Evolutionary conservation across 176 grass and related monocot genomes (phyloP), one percentile per base, ranked within the genome.

Genomic region (Themeda triandra): DNA sequence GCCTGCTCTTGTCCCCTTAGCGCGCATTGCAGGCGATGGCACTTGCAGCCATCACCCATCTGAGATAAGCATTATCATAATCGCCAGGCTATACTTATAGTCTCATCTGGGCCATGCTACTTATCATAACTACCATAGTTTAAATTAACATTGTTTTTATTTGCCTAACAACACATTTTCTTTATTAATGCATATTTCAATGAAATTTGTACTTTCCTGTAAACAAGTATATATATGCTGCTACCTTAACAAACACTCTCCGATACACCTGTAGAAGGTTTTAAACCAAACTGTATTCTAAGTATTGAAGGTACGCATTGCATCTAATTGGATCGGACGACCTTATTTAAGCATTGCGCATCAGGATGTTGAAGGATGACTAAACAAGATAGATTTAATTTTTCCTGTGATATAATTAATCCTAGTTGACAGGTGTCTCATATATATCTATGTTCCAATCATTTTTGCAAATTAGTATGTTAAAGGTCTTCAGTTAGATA

Each of bases 61-160:
- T 18, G 51, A 59, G 49, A 59, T 76, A 37, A 76, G 23, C 32
- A 13, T 76, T 77, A 77, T 77, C 74, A 59, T 13, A 59, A 59
- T 59, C 13, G 6, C 6, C 1, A 7, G 53, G 4, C 30, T 6
- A 24, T 60, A 25, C 19, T 0, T 54, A n/a, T 33, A 75, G 28
- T 28, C 29, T 11, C 73, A n/a, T 56, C 6, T 14, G 13, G 4
- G 19, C 19, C 42, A 33, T 54, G 72, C 2, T 35, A n/a, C n/a
- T n/a, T n/a, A n/a, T n/a, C n/a, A n/a, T n/a, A n/a, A n/a, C n/a
- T 6, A 35, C 8, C 18, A 0, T n/a, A 8, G 30, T 58, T n/a
- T 23, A 33, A 58, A n/a, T n/a, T n/a, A n/a, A 14, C 12, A 25
- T 14, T 24, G 17, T 15, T 59, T 25, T 25, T 58, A 35, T 3